These are phyloP conservation scores for Sparassis latifolia DNA, from an alignment of 1,284 basidiomycete species.

Conservation along the genomic window DNA sequence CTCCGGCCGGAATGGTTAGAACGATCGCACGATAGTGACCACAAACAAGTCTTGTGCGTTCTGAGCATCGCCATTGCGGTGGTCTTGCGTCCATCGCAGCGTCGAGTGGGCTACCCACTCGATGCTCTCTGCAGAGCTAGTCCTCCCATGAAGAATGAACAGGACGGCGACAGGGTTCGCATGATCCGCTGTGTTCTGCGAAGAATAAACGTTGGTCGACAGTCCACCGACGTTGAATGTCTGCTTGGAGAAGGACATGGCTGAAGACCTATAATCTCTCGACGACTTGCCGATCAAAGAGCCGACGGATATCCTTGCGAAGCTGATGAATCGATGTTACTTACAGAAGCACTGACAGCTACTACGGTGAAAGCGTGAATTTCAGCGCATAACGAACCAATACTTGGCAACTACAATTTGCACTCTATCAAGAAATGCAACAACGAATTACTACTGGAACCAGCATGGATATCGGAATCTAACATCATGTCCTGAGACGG, in stretches of 20 bases:
- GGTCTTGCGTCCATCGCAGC: conserved; percentile 19
- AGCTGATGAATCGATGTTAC: too few species aligned
- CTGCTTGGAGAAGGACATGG: conserved; percentile 17
- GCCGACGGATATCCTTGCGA: too few species aligned
- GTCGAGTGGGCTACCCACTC: conserved; percentile 24
- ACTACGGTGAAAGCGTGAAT: too few species aligned
- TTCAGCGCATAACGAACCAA: too few species aligned
- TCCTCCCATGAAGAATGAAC: conserved; percentile 61
- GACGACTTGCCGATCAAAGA: too few species aligned
- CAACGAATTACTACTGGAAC: conserved; percentile 12
- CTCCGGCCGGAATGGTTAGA: neutral
- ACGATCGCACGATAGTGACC: conserved; percentile 46
- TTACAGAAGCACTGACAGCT: too few species aligned
- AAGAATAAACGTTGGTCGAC: conserved; percentile 34
- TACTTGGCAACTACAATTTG: conserved; percentile 9
- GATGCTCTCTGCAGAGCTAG: conserved; percentile 20
- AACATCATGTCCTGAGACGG: conserved; percentile 1
- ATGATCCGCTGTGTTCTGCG: conserved; percentile 16
- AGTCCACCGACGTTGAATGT: conserved; percentile 39
- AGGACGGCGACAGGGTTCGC: conserved; percentile 37
- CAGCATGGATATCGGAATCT: conserved; percentile 10
- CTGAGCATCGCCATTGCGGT: conserved; percentile 16
- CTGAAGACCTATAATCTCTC: neutral
- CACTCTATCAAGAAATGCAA: conserved; percentile 10
- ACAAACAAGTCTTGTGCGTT: conserved; percentile 39